Conservation (phyloP, 768 basidiomycete genomes). For the Lentinus tigrinus region DNA sequence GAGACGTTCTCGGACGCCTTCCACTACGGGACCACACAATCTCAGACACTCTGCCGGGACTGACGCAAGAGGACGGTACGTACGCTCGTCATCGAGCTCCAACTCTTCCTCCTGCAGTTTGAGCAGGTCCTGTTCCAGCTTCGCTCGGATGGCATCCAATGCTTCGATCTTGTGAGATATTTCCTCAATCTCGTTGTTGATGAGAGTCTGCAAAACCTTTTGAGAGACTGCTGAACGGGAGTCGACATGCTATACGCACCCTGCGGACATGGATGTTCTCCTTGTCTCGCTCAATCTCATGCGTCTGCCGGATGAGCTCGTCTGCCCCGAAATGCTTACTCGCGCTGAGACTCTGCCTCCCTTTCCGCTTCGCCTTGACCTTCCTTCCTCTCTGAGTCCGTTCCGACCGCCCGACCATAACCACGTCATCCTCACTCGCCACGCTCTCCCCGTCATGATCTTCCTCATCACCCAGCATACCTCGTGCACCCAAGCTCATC, state of each 20-base stretch:
- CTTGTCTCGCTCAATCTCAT: slow-evolving; percentile 89
- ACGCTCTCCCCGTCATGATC: slow-evolving; percentile 56
- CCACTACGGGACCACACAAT: slow-evolving; percentile 49
- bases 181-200: slow-evolving; percentile 85
- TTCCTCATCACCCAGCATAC: slow-evolving; percentile 54
- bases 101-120: slow-evolving; percentile 93
- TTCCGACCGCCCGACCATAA: slow-evolving; percentile 44
- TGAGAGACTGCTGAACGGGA: slow-evolving; percentile 1
- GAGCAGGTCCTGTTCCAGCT: slow-evolving; percentile 79
- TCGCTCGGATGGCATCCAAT: slow-evolving; percentile 75
- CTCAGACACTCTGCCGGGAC: not conserved
- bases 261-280: slow-evolving; percentile 88
- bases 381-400: slow-evolving; percentile 24
- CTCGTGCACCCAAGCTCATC: slow-evolving; percentile 75
- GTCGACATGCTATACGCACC: slow-evolving; percentile 45
- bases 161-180: slow-evolving; percentile 88
- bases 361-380: slow-evolving; percentile 45
- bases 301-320: slow-evolving; percentile 78
- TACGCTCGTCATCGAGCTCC: slow-evolving; percentile 94
- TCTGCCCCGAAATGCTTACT: slow-evolving; percentile 76
- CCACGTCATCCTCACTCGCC: slow-evolving; percentile 76
- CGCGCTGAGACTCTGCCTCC: slow-evolving; percentile 66
- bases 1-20: slow-evolving; percentile 85
- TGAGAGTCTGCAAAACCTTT: slow-evolving; percentile 56
- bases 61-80: slow-evolving; percentile 29